phyloP scores from a whole-genome alignment of 2,329 filamentous ascomycete species.

The Cyanodermella asteris region DNA sequence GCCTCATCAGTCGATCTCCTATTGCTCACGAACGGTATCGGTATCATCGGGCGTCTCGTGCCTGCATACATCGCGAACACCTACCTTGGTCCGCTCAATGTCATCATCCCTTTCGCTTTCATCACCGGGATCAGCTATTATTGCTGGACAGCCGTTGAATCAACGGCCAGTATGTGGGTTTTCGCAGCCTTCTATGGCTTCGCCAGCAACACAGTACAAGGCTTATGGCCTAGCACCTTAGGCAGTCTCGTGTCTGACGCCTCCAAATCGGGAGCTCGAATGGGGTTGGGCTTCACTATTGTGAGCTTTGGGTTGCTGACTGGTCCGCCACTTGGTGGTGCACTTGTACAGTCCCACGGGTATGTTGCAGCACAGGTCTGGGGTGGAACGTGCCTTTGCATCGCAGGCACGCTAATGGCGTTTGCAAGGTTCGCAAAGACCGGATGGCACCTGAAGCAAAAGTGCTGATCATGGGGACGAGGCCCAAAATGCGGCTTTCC shows the following conservation, averaged over 20 bases:
- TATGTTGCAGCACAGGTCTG: conserved; percentile 32
- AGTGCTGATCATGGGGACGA: too few relatives aligned
- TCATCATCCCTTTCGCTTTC: conserved; percentile 28
- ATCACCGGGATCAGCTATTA: conserved; percentile 27
- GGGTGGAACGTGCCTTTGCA: conserved; percentile 22
- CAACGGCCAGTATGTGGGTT: conserved; percentile 16
- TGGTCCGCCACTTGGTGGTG: conserved; percentile 32
- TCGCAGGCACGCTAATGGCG: conserved; percentile 19
- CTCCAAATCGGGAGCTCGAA: conserved; percentile 31
- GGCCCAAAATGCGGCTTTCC: too few relatives aligned
- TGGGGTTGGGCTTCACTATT: conserved; percentile 33
- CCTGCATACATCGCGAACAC: conserved; percentile 32
- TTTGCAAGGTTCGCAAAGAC: conserved; percentile 19
- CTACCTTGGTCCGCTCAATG: conserved; percentile 31
- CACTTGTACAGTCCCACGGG: conserved; percentile 24
- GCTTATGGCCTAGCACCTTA: conserved; percentile 41
- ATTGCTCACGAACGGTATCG: conserved; percentile 34
- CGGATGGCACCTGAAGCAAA: conserved; percentile 15
- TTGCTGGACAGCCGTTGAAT: conserved; percentile 32
- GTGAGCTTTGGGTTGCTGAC: conserved; percentile 31
- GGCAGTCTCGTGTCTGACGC: conserved; percentile 31
- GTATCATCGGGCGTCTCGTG: conserved; percentile 31
- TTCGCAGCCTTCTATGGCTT: conserved; percentile 32
- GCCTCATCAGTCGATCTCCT: conserved; percentile 31
- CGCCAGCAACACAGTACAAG: conserved; percentile 40